Percentiles rank a stretch among this genome's conserved stretches.
Conservation (phyloP, 2,329 filamentous ascomycete genomes). For the Arthrocladium fulminans region DNA sequence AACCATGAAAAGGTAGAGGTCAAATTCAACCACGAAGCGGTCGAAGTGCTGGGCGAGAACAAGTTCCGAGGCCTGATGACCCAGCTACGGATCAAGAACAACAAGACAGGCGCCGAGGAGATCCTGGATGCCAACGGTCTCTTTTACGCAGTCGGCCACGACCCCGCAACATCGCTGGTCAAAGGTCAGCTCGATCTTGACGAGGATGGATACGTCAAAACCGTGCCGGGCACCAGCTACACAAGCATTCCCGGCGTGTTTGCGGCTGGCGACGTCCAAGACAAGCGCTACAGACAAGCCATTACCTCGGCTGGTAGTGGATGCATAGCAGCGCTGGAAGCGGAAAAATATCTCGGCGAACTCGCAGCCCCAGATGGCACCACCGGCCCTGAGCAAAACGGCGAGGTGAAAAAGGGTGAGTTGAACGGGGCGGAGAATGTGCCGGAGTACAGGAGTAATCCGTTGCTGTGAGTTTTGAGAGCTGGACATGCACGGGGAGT, state of each 20-base stretch:
- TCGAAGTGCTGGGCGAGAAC: constrained; percentile 75
- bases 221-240: constrained; percentile 75
- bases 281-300: constrained; percentile 95
- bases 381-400: constrained; percentile 33
- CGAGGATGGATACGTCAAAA: constrained; percentile 81
- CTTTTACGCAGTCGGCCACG: constrained; percentile 96
- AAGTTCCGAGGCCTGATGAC: constrained; percentile 72
- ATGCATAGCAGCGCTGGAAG: constrained; percentile 90
- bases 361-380: constrained; percentile 33
- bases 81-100: constrained; percentile 74
- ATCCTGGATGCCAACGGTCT: constrained; percentile 83
- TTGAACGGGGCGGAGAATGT: constrained; percentile 41
- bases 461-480: constrained; percentile 47
- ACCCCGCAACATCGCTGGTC: constrained; percentile 82
- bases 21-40: constrained; percentile 70
- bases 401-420: constrained; percentile 41
- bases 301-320: constrained; percentile 95
- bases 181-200: constrained; percentile 86
- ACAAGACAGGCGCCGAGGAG: constrained; percentile 64
- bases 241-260: constrained; percentile 90
- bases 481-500: no score
- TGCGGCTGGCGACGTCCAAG: constrained; percentile 94
- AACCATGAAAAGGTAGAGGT: constrained; percentile 85
- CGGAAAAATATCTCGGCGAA: constrained; percentile 85
- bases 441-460: constrained; percentile 56